Percentiles rank a stretch among this genome's conserved stretches.
Conservation (phyloP, 2,329 filamentous ascomycete species). For the Basipetospora chlamydospora region DNA sequence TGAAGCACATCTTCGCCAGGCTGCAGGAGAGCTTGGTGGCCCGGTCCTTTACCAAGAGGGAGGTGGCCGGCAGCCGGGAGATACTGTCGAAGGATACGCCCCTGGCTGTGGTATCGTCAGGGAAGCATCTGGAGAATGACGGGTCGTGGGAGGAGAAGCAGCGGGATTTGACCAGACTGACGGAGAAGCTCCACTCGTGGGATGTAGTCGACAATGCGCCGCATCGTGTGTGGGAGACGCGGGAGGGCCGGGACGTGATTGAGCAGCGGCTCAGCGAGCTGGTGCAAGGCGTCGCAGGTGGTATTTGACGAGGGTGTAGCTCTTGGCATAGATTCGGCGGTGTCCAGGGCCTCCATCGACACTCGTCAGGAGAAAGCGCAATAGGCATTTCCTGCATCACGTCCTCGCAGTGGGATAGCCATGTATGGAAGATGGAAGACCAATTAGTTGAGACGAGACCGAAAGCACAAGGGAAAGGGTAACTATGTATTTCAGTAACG, state of each 20-base stretch:
- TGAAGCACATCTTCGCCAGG: conserved; percentile 77
- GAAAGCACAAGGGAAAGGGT: too few relatives aligned
- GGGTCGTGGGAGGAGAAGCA: conserved; percentile 72
- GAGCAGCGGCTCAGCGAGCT: conserved; percentile 1
- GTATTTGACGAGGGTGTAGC: background rate
- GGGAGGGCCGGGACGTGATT: conserved; percentile 2
- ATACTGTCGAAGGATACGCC: conserved; percentile 68
- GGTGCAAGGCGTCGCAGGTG: too few relatives aligned
- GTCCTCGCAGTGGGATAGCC: too few relatives aligned
- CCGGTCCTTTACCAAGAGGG: conserved; percentile 67
- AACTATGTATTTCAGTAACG: too few relatives aligned
- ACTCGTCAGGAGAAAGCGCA: too few relatives aligned
- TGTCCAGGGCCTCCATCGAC: too few relatives aligned
- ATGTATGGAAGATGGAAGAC: too few relatives aligned
- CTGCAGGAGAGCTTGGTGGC: conserved; percentile 88
- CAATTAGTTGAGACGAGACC: too few relatives aligned
- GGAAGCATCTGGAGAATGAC: conserved; percentile 50
- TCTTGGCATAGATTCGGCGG: too few relatives aligned
- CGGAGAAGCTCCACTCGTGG: conserved; percentile 66
- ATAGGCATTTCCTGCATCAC: too few relatives aligned
- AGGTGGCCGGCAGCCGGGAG: conserved; percentile 61
- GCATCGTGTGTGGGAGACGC: conserved; percentile 63
- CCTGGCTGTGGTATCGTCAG: conserved; percentile 71
- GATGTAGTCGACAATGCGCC: conserved; percentile 75
- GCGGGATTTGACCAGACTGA: conserved; percentile 67